These are phyloP conservation scores for Aspergillus uvarum DNA, from an alignment of 2,329 filamentous ascomycete genomes.

Conservation along the genomic window DNA sequence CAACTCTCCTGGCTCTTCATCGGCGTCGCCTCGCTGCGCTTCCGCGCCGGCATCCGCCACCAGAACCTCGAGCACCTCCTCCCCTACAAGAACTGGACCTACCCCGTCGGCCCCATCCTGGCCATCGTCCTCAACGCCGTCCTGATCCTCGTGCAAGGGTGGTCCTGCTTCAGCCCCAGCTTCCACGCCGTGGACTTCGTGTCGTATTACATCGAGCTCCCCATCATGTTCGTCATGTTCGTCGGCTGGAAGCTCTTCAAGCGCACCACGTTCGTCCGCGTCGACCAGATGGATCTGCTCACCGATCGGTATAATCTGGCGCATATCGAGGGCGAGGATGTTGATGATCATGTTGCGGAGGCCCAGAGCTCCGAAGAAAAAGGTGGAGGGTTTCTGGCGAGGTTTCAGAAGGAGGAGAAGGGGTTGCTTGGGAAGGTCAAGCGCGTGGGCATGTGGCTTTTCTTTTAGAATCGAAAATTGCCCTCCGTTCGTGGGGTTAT, in stretches of 20 bases:
- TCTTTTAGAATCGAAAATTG: constrained; percentile 19
- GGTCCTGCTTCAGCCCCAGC: constrained; percentile 56
- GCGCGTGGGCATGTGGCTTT: constrained; percentile 41
- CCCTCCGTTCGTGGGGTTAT: not conserved
- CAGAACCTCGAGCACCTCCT: constrained; percentile 63
- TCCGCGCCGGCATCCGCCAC: constrained; percentile 56
- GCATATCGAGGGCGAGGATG: constrained; percentile 14
- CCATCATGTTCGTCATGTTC: constrained; percentile 58
- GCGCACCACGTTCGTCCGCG: constrained; percentile 46
- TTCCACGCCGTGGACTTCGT: constrained; percentile 63
- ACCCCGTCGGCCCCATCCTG: constrained; percentile 61
- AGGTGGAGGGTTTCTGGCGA: constrained; percentile 6
- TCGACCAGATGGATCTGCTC: constrained; percentile 53
- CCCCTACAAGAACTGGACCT: constrained; percentile 67
- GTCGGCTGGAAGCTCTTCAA: constrained; percentile 58
- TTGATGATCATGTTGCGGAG: constrained; percentile 19
- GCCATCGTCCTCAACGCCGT: constrained; percentile 59
- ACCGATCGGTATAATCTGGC: constrained; percentile 45
- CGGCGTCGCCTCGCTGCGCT: constrained; percentile 64
- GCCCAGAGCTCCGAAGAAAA: constrained; percentile 2
- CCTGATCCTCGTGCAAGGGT: constrained; percentile 64
- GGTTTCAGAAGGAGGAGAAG: constrained; percentile 7
- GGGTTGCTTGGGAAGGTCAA: constrained; percentile 27
- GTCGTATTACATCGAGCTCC: constrained; percentile 63
- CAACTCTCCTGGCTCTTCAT: constrained; percentile 66